Evolutionary conservation across 2,329 filamentous ascomycete genomes (phyloP).

Genomic region (Fusarium subtropicale): DNA sequence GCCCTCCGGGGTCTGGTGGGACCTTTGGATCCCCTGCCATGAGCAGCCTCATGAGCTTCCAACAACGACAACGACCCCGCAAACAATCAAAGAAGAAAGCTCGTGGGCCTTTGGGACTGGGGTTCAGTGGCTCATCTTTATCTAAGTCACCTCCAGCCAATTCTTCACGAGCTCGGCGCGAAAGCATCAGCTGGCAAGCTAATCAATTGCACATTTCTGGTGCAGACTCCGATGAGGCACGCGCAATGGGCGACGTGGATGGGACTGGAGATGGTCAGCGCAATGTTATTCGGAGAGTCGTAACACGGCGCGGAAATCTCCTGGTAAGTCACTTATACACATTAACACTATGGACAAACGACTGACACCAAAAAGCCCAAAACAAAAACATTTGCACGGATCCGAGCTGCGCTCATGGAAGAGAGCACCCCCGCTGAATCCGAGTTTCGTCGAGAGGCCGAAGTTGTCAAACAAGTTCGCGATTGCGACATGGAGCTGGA

Average conservation of each 20-base stretch:
- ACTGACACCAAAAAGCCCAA: conserved; percentile 75
- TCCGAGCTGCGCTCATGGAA: conserved; percentile 88
- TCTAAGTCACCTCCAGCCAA: conserved; percentile 80
- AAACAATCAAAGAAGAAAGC: conserved; percentile 71
- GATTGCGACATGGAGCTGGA: conserved; percentile 82
- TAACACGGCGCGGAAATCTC: conserved; percentile 89
- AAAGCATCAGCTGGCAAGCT: conserved; percentile 91
- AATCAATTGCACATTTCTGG: conserved; percentile 87
- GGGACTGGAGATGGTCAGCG: conserved; percentile 69
- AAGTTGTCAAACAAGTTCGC: conserved; percentile 94
- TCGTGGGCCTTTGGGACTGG: conserved; percentile 62
- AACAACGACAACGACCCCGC: conserved; percentile 79
- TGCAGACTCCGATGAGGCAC: conserved; percentile 73
- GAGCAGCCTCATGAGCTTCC: conserved; percentile 84
- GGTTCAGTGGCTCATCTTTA: conserved; percentile 62
- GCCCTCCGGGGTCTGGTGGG: conserved; percentile 62
- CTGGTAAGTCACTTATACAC: conserved; percentile 68
- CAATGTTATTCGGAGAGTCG: conserved; percentile 82
- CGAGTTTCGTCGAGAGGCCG: conserved; percentile 89
- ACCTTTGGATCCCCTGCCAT: conserved; percentile 78
- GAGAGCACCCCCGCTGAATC: conserved; percentile 89
- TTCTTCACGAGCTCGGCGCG: conserved; percentile 71
- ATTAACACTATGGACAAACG: neutral
- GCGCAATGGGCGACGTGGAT: conserved; percentile 73
- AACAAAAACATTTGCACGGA: conserved; percentile 94